Conservation (phyloP, 768 basidiomycete species). For the Bullera alba region DNA sequence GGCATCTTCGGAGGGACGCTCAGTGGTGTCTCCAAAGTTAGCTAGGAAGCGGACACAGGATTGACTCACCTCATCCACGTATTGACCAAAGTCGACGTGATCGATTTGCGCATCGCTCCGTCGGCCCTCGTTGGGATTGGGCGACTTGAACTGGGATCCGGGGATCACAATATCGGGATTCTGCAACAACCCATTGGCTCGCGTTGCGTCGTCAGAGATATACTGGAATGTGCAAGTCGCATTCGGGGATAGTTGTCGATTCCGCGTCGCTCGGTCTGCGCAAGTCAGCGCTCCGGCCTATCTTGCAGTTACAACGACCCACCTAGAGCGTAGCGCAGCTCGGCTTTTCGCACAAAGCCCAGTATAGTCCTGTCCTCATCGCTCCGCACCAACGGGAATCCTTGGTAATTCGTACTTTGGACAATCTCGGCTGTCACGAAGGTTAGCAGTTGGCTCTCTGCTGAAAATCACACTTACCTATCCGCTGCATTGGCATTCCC, state of each 20-base stretch:
- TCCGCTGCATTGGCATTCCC: conserved; percentile 67
- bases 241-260: conserved; percentile 57
- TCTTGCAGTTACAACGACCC: conserved; percentile 8
- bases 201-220: conserved; percentile 42
- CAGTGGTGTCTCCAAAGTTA: conserved; percentile 67
- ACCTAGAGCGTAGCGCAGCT: conserved; percentile 82
- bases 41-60: neutral
- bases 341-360: conserved; percentile 82
- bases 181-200: conserved; percentile 8
- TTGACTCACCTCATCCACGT: conserved; percentile 80
- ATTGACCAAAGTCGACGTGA: conserved; percentile 58
- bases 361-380: conserved; percentile 58
- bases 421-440: conserved; percentile 59
- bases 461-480: conserved; percentile 57
- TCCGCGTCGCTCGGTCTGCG: conserved; percentile 65
- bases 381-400: conserved; percentile 76
- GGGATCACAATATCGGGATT: conserved; percentile 31
- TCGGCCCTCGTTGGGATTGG: conserved; percentile 2
- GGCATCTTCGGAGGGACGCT: conserved; percentile 87
- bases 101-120: conserved; percentile 37
- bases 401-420: conserved; percentile 68
- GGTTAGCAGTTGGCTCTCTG: neutral
- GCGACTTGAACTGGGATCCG: conserved; percentile 3
- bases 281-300: neutral
- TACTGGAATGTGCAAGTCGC: conserved; percentile 66